A percentile compares a stretch with the other conserved stretches of the same genome.
These are phyloP conservation scores for Terfezia boudieri DNA, from an alignment of 495 filamentous ascomycete species.

Conservation along the genomic window DNA sequence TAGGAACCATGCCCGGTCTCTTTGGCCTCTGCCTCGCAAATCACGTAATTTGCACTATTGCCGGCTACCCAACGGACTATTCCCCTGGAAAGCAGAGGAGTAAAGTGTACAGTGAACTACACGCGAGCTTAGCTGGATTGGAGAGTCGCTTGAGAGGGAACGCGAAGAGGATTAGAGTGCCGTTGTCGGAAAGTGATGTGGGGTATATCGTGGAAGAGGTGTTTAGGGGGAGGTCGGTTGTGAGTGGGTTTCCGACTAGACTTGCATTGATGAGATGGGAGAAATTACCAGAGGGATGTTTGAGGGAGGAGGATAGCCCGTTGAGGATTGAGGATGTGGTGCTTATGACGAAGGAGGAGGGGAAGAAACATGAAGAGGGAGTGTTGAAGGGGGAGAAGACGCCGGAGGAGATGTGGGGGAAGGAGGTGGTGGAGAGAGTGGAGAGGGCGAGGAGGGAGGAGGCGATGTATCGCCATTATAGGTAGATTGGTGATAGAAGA, in stretches of 20 bases:
- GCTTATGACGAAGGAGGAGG: slow-evolving; percentile 92
- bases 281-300: slow-evolving; percentile 25
- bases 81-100: slow-evolving; percentile 56
- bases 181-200: slow-evolving; percentile 55
- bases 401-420: slow-evolving; percentile 50
- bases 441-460: neutral
- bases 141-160: slow-evolving; percentile 46
- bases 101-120: slow-evolving; percentile 72
- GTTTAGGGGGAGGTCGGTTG: slow-evolving; percentile 56
- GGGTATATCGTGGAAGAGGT: slow-evolving; percentile 79
- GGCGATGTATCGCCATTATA: neutral
- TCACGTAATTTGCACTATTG: slow-evolving; percentile 67
- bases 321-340: slow-evolving; percentile 49
- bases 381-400: slow-evolving; percentile 47
- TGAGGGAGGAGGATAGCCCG: slow-evolving; percentile 39
- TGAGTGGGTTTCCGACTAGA: slow-evolving; percentile 60
- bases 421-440: slow-evolving; percentile 38
- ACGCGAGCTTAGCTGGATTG: slow-evolving; percentile 42
- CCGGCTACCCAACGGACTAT: slow-evolving; percentile 48
- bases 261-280: slow-evolving; percentile 60
- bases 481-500: neutral
- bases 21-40: slow-evolving; percentile 85
- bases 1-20: slow-evolving; percentile 91
- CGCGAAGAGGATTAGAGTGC: slow-evolving; percentile 47
- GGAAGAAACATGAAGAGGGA: slow-evolving; percentile 53